Evolutionary conservation across 2,329 filamentous ascomycete species (phyloP), one percentile per base, ranked within the genome.

Genomic region (Colletotrichum zoysiae): DNA sequence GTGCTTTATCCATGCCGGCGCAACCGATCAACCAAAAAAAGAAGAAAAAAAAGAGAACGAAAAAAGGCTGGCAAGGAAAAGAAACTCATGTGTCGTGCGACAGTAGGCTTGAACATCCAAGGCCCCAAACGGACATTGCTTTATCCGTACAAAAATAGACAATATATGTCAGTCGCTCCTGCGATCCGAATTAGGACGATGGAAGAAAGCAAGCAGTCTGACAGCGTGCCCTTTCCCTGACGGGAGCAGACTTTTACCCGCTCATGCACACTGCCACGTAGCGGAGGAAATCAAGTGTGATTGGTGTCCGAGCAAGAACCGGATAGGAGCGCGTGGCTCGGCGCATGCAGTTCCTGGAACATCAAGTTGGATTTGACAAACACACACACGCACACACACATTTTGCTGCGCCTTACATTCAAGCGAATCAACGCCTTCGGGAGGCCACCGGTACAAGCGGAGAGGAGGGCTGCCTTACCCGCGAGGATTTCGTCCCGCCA

Each of bases 401-500:
- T 33, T 33, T 18, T 11, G 35, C 33, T 40, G 59, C 59, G 59
- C 59, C 46, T 62, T 40, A 51, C 11, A 51, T 14, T 20, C 20
- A 20, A 30, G 30, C 42, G 16, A 51, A 23, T 20, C 51, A 35
- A 51, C 12, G 20, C 33, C 12, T 35, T 33, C 7, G n/a, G 33
- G n/a, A 33, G 33, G 20, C n/a, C 20, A 18, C 42, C 3, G 14
- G 33, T 26, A 16, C 51, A 26, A 62, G 33, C 30, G 26, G 59
- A 50, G 59, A 55, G 38, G n/a, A 26, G 51, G 48, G 48, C 50
- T 55, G 50, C 50, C 48, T 30, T 50, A 50, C 44, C 30, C 20
- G 44, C 30, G 44, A 23, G 44, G 23, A 44, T 18, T 38, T 38
- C 40, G 51, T 68, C 53, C 69, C 65, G 69, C 65, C 69, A 69